phyloP scores from a whole-genome alignment of 2,329 filamentous ascomycete genomes.

The Grosmannia penicillata region DNA sequence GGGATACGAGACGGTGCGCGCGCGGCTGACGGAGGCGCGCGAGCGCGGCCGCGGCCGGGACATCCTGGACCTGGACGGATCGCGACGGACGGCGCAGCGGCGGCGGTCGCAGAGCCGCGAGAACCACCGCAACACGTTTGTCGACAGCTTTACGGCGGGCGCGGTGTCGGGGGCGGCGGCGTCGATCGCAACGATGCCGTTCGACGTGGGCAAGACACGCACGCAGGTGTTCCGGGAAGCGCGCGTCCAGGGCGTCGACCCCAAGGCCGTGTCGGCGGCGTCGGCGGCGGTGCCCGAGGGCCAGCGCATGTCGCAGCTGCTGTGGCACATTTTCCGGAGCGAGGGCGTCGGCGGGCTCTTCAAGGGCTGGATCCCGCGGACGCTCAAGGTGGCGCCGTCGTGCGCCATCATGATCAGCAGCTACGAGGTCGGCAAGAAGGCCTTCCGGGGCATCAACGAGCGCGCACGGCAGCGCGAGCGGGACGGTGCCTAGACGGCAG shows the following conservation, averaged over 20 bases:
- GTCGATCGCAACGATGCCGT: conserved; percentile 81
- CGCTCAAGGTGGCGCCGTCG: conserved; percentile 85
- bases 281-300: conserved; percentile 48
- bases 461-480: conserved; percentile 16
- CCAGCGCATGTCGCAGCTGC: conserved; percentile 61
- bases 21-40: conserved; percentile 54
- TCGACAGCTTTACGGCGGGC: conserved; percentile 81
- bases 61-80: conserved; percentile 18
- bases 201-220: conserved; percentile 93
- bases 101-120: conserved; percentile 48
- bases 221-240: conserved; percentile 67
- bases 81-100: conserved; percentile 15
- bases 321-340: conserved; percentile 81
- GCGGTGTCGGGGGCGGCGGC: conserved; percentile 72
- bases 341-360: conserved; percentile 75
- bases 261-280: conserved; percentile 15
- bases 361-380: conserved; percentile 81
- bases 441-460: conserved; percentile 62
- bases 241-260: conserved; percentile 8
- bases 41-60: conserved; percentile 31
- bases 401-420: conserved; percentile 99
- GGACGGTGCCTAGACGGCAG: neutral
- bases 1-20: conserved; percentile 80
- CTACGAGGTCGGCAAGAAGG: conserved; percentile 89
- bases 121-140: conserved; percentile 61